phyloP scores from a whole-genome alignment of 75 land plant genomes.

The Pinus albicaulis region DNA sequence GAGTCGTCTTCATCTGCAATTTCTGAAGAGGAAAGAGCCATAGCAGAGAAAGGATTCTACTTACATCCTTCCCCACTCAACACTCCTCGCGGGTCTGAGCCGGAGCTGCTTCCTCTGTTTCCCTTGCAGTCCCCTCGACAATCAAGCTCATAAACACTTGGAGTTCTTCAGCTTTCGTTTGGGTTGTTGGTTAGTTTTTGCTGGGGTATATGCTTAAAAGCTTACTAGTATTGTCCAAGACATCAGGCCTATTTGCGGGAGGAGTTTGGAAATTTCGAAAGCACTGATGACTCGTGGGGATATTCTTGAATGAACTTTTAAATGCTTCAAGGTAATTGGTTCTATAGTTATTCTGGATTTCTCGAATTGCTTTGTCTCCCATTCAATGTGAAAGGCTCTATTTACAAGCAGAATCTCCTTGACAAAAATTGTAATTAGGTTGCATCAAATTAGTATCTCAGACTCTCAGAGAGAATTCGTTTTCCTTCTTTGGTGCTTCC shows the following conservation, averaged over 20 bases:
- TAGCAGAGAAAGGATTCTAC: conserved; percentile 24
- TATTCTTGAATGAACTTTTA: neutral
- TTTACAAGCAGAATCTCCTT: neutral
- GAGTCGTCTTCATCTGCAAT: neutral
- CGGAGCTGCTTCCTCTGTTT: conserved; percentile 37
- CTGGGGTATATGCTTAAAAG: no score
- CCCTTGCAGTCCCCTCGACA: conserved; percentile 36
- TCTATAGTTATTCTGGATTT: no score
- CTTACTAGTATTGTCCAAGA: neutral
- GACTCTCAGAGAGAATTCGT: neutral
- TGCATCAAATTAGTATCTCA: conserved; percentile 3
- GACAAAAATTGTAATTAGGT: neutral
- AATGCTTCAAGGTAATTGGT: no score
- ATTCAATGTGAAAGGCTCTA: no score
- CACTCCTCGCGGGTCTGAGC: conserved; percentile 16
- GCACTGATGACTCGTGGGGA: no score
- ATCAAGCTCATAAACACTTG: conserved; percentile 7
- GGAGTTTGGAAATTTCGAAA: no score
- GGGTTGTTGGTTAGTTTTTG: neutral
- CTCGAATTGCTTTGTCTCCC: no score
- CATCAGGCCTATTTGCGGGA: neutral
- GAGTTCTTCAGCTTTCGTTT: neutral
- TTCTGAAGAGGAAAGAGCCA: conserved; percentile 14
- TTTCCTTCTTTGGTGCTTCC: no score
- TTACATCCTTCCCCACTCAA: conserved; percentile 30